Percentiles rank a stretch among this genome's conserved stretches.
Evolutionary conservation across 1,284 basidiomycete species (phyloP).

Genomic region (Ceratorhiza oryzae-sativae): DNA sequence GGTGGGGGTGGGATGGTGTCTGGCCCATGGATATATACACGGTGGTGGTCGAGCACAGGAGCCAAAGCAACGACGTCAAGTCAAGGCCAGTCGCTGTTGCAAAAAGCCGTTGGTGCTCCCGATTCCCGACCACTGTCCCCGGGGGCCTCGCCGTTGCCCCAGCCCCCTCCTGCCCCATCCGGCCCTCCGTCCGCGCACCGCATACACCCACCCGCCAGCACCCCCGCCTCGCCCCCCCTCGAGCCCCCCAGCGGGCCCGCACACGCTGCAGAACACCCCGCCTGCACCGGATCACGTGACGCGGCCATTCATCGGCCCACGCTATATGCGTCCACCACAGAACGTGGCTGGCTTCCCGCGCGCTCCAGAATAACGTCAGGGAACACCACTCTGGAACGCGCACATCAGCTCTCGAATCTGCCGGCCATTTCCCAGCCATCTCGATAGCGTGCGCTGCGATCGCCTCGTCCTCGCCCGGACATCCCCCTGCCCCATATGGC

Average conservation of each 20-base stretch:
- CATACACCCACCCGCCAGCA: background rate
- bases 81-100: background rate
- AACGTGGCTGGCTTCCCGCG: constrained; percentile 31
- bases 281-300: constrained; percentile 14
- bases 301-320: constrained; percentile 5
- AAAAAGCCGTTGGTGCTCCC: background rate
- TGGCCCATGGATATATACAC: constrained; percentile 32
- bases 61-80: constrained; percentile 22
- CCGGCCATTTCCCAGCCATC: background rate
- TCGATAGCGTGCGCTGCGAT: constrained; percentile 1
- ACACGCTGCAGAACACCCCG: background rate
- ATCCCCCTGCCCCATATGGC: background rate
- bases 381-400: background rate
- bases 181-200: background rate
- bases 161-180: constrained; percentile 12
- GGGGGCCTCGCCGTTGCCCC: constrained; percentile 19
- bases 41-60: constrained; percentile 36
- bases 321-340: constrained; percentile 20
- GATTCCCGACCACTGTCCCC: constrained; percentile 6
- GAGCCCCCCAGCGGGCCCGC: background rate
- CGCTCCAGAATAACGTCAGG: background rate
- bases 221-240: background rate
- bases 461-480: background rate
- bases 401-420: background rate
- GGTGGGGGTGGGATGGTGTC: constrained; percentile 21